phyloP scores from a whole-genome alignment of 1,284 basidiomycete genomes.

The Mycena sp. region DNA sequence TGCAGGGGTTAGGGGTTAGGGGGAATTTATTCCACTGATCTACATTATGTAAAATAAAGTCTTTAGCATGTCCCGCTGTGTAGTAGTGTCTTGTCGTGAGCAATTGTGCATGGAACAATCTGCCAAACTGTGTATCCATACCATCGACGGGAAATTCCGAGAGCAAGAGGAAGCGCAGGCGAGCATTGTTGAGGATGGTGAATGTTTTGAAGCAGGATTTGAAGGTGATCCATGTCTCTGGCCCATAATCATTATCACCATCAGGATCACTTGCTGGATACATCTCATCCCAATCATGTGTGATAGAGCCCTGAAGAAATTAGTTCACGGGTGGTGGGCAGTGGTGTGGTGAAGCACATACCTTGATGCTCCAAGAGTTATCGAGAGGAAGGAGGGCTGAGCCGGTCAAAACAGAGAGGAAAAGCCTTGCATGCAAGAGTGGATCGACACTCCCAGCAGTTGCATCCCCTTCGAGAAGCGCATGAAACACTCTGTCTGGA shows the following conservation, averaged over 20 bases:
- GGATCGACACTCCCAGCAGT: background rate
- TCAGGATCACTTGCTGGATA: background rate
- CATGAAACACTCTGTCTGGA: background rate
- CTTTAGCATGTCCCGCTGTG: background rate
- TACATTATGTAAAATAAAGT: too few relatives aligned
- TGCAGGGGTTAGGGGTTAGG: too few relatives aligned
- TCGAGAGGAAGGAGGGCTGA: background rate
- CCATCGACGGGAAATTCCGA: background rate
- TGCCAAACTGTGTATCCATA: background rate
- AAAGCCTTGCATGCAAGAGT: background rate
- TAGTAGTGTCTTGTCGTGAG: background rate
- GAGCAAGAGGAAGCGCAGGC: background rate
- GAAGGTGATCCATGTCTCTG: background rate
- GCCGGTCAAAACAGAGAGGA: background rate
- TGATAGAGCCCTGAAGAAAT: background rate
- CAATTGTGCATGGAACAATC: background rate
- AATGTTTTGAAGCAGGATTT: background rate
- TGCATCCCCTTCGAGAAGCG: background rate
- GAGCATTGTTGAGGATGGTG: constrained; percentile 5
- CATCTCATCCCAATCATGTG: background rate
- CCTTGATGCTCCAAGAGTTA: background rate
- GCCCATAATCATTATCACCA: background rate
- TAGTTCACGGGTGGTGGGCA: background rate
- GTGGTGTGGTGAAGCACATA: background rate
- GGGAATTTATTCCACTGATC: too few relatives aligned